phyloP scores from a whole-genome alignment of 2,329 filamentous ascomycete species.

The Aspergillus bombycis region DNA sequence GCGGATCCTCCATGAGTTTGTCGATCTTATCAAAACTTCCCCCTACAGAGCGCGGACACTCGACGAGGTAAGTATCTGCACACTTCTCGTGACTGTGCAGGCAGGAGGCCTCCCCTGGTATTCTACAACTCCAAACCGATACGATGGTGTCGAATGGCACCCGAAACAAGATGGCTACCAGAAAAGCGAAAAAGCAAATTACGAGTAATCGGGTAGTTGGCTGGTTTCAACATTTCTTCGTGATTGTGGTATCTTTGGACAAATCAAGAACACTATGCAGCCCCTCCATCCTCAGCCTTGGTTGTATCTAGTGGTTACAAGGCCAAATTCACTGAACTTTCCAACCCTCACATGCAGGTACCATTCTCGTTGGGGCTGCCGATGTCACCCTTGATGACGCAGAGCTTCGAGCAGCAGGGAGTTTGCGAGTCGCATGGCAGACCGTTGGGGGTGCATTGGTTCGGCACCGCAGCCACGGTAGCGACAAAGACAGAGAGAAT shows the following conservation, averaged over 20 bases:
- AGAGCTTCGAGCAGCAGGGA: not conserved
- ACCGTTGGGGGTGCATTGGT: not conserved
- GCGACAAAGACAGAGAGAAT: not conserved
- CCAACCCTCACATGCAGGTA: not conserved
- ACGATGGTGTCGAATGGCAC: not conserved
- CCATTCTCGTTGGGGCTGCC: not conserved
- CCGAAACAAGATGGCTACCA: not conserved
- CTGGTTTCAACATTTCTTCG: not conserved
- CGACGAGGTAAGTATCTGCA: not conserved
- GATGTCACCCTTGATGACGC: not conserved
- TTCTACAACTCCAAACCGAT: not conserved
- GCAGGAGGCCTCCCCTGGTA: not conserved
- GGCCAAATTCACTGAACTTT: not conserved
- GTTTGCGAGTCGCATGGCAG: not conserved
- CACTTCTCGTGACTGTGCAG: not conserved
- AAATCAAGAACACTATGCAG: not conserved
- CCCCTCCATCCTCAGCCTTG: not conserved
- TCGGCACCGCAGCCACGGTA: not conserved
- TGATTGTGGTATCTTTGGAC: not conserved
- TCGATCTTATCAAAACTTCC: not conserved
- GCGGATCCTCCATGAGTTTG: not conserved
- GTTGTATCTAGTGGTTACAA: not conserved
- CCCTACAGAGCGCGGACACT: not conserved
- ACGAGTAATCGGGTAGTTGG: not conserved
- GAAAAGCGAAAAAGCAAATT: not conserved